A percentile compares a stretch with the other conserved stretches of the same genome.
Conservation (phyloP, 768 basidiomycete genomes). For the Holtermanniella nyarrowii region DNA sequence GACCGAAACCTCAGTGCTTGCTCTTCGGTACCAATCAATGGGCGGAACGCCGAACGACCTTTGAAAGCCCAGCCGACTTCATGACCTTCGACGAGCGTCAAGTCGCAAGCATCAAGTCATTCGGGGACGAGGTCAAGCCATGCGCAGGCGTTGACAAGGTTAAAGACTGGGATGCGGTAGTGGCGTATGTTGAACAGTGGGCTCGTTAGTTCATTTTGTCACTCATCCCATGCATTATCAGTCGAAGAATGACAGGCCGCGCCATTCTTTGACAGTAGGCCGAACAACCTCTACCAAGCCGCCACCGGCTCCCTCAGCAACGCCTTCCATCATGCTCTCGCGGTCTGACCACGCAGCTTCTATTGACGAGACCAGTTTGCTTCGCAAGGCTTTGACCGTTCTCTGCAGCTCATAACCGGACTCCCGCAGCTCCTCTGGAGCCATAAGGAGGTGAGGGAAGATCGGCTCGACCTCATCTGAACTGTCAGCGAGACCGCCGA, state of each 20-base stretch:
- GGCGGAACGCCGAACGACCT: slow-evolving; percentile 3
- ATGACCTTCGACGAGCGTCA: slow-evolving; percentile 8
- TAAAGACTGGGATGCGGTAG: slow-evolving; percentile 6
- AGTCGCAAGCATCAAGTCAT: background rate
- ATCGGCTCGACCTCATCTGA: slow-evolving; percentile 59
- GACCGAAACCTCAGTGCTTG: slow-evolving; percentile 1
- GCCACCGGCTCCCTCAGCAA: slow-evolving; percentile 22
- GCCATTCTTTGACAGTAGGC: background rate
- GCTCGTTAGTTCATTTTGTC: background rate
- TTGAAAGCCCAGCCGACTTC: slow-evolving; percentile 3
- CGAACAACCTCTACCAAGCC: slow-evolving; percentile 10
- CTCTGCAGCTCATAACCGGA: slow-evolving; percentile 59
- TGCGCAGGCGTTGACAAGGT: background rate
- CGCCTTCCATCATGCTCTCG: slow-evolving; percentile 19
- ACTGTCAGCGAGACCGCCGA: background rate
- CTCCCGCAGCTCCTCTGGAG: slow-evolving; percentile 56
- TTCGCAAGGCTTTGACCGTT: slow-evolving; percentile 48
- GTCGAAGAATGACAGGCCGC: background rate
- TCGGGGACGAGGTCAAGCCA: background rate
- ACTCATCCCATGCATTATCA: background rate
- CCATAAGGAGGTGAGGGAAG: slow-evolving; percentile 65
- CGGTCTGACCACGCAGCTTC: slow-evolving; percentile 29
- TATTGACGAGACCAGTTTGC: slow-evolving; percentile 11
- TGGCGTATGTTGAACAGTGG: slow-evolving; percentile 4
- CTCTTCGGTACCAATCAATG: slow-evolving; percentile 8